Percentiles rank a stretch among this genome's conserved stretches.
Evolutionary conservation across 495 filamentous ascomycete species (phyloP).

Genomic region (Penicillium lividum): DNA sequence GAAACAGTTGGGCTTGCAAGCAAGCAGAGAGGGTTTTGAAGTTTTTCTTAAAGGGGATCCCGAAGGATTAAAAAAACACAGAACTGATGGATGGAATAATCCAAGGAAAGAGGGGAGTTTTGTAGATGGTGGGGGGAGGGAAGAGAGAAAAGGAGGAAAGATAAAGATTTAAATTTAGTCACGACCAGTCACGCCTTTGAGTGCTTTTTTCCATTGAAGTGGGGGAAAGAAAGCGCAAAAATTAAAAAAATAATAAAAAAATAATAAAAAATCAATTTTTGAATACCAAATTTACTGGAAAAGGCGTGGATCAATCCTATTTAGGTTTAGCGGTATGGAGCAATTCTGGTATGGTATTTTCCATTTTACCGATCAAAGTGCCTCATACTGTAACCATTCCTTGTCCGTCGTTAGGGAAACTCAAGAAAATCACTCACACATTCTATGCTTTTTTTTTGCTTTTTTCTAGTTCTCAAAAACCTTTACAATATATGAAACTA

Average conservation of each 20-base stretch:
- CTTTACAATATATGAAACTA: too few relatives aligned
- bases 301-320: slow-evolving; percentile 3
- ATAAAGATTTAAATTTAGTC: slow-evolving; percentile 41
- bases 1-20: slow-evolving; percentile 27
- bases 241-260: background rate
- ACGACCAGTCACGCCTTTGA: slow-evolving; percentile 10
- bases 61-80: slow-evolving; percentile 20
- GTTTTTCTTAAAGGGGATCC: slow-evolving; percentile 17
- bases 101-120: slow-evolving; percentile 30
- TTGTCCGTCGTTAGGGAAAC: slow-evolving; percentile 31
- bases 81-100: slow-evolving; percentile 27
- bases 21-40: slow-evolving; percentile 21
- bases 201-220: slow-evolving; percentile 14
- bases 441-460: background rate
- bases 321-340: slow-evolving; percentile 20
- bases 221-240: slow-evolving; percentile 8
- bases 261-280: background rate
- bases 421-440: slow-evolving; percentile 21
- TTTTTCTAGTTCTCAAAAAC: background rate
- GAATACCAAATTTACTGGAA: background rate
- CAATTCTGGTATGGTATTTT: background rate
- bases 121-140: slow-evolving; percentile 25
- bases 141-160: slow-evolving; percentile 17
- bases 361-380: slow-evolving; percentile 14
- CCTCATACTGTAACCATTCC: slow-evolving; percentile 23